Conservation (phyloP, 805 yeast species). For the Lipomyces sp. region DNA sequence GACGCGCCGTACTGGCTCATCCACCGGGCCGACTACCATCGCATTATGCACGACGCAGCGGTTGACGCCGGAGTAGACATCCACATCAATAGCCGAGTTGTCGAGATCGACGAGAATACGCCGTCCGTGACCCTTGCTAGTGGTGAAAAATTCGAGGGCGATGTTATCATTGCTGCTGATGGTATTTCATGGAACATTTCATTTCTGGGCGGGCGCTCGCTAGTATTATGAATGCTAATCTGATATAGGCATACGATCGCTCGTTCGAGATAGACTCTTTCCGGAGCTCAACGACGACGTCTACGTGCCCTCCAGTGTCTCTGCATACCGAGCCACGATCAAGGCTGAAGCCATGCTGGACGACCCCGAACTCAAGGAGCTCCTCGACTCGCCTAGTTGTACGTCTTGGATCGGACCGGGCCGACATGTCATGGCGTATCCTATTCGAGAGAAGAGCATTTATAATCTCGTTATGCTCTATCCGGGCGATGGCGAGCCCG, state of each 20-base stretch:
- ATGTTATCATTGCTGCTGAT: conserved; percentile 21
- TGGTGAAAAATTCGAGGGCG: conserved; percentile 6
- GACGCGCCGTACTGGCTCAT: conserved; percentile 6
- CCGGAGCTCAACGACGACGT: conserved; percentile 3
- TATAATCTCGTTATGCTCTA: conserved; percentile 13
- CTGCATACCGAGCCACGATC: conserved; percentile 8
- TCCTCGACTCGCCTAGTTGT: conserved; percentile 5
- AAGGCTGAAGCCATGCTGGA: neutral
- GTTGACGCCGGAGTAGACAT: conserved; percentile 7
- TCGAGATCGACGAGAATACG: neutral
- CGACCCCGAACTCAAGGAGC: conserved; percentile 9
- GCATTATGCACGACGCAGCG: conserved; percentile 1
- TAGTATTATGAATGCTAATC: too few species aligned
- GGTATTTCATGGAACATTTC: too few species aligned
- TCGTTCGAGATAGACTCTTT: neutral
- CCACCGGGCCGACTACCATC: conserved; percentile 13
- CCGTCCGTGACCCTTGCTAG: neutral
- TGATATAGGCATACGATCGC: neutral
- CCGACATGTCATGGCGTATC: conserved; percentile 9
- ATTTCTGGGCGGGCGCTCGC: neutral
- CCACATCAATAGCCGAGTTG: neutral
- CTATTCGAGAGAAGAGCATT: conserved; percentile 1
- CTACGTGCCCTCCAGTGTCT: conserved; percentile 1
- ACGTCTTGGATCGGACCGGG: conserved; percentile 21
- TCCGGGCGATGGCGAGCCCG: conserved; percentile 10